Percentiles rank a stretch among this genome's conserved stretches.
Conservation (phyloP, 805 yeast species). For the Candida loeiensis region DNA sequence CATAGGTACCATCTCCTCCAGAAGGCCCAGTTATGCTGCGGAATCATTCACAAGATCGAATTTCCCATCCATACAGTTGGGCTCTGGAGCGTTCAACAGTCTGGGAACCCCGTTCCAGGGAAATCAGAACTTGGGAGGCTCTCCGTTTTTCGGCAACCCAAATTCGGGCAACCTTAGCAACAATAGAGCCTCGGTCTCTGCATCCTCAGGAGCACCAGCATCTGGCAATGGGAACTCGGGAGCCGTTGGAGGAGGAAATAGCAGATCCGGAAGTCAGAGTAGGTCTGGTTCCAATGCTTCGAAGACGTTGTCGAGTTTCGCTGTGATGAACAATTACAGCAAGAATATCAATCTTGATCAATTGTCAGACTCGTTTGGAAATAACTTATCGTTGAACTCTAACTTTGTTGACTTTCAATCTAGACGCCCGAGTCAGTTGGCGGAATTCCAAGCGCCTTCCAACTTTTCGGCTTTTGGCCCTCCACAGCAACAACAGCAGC, state of each 20-base stretch:
- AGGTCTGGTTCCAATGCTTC: conserved; percentile 10
- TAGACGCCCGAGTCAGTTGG: conserved; percentile 43
- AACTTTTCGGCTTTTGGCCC: conserved; percentile 3
- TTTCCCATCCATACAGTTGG: conserved; percentile 10
- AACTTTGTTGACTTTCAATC: conserved; percentile 38
- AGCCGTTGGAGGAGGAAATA: background rate
- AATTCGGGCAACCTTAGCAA: background rate
- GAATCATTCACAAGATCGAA: conserved; percentile 49
- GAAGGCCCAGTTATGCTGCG: conserved; percentile 75
- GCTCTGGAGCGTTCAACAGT: conserved; percentile 4
- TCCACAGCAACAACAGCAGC: conserved; percentile 5
- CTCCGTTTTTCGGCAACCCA: conserved; percentile 6
- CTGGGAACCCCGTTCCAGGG: conserved; percentile 1
- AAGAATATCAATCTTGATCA: conserved; percentile 22
- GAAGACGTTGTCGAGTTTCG: conserved; percentile 23
- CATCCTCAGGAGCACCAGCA: conserved; percentile 3
- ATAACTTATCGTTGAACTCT: conserved; percentile 28
- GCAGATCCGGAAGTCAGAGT: conserved; percentile 3
- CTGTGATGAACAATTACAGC: conserved; percentile 28
- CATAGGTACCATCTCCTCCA: conserved; percentile 53
- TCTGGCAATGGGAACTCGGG: background rate
- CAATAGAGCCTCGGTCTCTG: conserved; percentile 2
- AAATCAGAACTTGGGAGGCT: conserved; percentile 4
- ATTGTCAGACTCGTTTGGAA: conserved; percentile 28
- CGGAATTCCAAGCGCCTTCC: conserved; percentile 19